Evolutionary conservation across 2,329 filamentous ascomycete genomes (phyloP).

Genomic region (Ascochyta clinopodiicola): DNA sequence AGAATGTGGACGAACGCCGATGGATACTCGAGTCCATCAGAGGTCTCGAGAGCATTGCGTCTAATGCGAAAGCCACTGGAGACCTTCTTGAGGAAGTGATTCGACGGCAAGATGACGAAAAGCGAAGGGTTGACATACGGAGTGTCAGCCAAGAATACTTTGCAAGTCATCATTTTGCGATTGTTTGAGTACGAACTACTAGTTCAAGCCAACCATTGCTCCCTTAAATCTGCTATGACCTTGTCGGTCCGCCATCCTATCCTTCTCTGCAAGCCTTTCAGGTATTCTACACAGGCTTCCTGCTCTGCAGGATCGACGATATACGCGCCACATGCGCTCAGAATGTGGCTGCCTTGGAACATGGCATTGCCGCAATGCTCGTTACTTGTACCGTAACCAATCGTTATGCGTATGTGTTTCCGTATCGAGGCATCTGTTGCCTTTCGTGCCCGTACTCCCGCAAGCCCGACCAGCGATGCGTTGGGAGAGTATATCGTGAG

Average conservation of each 20-base stretch:
- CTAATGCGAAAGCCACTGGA: slow-evolving; percentile 50
- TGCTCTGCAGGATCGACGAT: slow-evolving; percentile 35
- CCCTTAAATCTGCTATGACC: slow-evolving; percentile 30
- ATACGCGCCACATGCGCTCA: slow-evolving; percentile 40
- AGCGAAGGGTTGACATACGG: slow-evolving; percentile 49
- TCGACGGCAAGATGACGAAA: slow-evolving; percentile 46
- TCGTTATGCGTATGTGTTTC: slow-evolving; percentile 38
- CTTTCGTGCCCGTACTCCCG: slow-evolving; percentile 34
- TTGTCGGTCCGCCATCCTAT: slow-evolving; percentile 41
- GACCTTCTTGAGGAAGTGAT: slow-evolving; percentile 51
- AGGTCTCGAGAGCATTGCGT: slow-evolving; percentile 47
- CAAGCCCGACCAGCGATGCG: slow-evolving; percentile 34
- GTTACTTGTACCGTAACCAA: slow-evolving; percentile 39
- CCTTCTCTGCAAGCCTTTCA: slow-evolving; percentile 27
- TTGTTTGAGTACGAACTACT: slow-evolving; percentile 49
- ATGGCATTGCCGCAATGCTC: slow-evolving; percentile 38
- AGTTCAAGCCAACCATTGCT: slow-evolving; percentile 29
- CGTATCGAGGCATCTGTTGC: slow-evolving; percentile 35
- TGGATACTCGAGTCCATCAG: slow-evolving; percentile 62
- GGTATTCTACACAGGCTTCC: slow-evolving; percentile 37
- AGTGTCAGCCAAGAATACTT: slow-evolving; percentile 54
- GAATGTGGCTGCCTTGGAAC: slow-evolving; percentile 41
- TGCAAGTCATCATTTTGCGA: slow-evolving; percentile 60
- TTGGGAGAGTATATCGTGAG: slow-evolving; percentile 40
- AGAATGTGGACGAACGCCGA: slow-evolving; percentile 54